Evolutionary conservation across 169 alveolate genomes (phyloP), one percentile per base, ranked within the genome.

Genomic region (Plasmodium fragile): DNA sequence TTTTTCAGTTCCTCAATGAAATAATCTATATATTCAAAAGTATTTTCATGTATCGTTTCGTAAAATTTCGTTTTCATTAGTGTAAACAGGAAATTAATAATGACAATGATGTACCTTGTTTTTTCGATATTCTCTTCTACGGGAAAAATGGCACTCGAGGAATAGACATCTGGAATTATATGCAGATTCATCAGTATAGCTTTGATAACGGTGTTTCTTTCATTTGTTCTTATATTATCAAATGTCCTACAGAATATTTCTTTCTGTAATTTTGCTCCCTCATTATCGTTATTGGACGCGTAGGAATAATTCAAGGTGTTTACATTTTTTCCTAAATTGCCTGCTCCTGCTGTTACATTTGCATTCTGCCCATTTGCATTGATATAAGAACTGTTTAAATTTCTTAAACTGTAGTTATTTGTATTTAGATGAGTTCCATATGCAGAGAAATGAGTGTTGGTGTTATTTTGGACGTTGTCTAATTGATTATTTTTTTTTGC

Each of bases 21-120:
- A 55, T 80, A 91, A 49, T 91, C 94, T 69, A 91, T 91, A 70
- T 91, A 91, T 81, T 91, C 94, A 79, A 91, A 91, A 25, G 94
- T 91, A 59, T 91, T 91, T 80, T 91, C 94, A 70, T 91, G 94
- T 80, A 91, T 91, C n/a, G 41, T 52, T 43, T 91, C 94, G 25
- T 91, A 91, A 91, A 91, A 91, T 79, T 91, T 91, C 34, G 94
- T 91, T 91, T 81, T 91, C 94, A 91, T 91, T 71, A 91, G 59
- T 10, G 94, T 91, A 81, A 91, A 91, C 73, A 91, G 77, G 52
- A 91, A 91, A 59, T 91, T 91, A 81, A 91, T 91, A 91, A 91
- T 81, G 55, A 91, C 94, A 81, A 91, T 91, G 49, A 91, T 80
- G 59, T 91, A 91, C 59, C 94, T 79, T 13, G 92, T 91, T 72